Evolutionary conservation across 2,329 filamentous ascomycete species (phyloP).

Genomic region (Rugonectria rugulosa): DNA sequence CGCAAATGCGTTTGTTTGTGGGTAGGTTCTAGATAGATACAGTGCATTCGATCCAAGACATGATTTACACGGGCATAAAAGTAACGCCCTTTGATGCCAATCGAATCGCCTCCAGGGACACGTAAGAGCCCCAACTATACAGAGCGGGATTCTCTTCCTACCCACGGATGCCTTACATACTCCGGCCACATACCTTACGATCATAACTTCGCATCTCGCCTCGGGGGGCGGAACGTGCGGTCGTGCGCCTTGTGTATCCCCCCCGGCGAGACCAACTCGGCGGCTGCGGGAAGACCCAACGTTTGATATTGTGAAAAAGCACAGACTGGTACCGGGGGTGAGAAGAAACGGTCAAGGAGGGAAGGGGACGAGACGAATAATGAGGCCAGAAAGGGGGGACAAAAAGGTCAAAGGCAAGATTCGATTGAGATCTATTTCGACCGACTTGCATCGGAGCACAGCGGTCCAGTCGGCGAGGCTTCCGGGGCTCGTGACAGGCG

Average conservation of each 20-base stretch:
- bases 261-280: background rate
- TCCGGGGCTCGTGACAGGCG: constrained; percentile 23
- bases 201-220: background rate
- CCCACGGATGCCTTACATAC: no score
- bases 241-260: constrained; percentile 2
- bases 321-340: constrained; percentile 9
- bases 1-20: no score
- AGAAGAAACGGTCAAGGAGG: background rate
- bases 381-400: background rate
- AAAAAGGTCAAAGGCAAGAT: background rate
- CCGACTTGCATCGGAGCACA: constrained; percentile 15
- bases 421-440: constrained; percentile 20
- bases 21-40: no score
- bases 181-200: background rate
- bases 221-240: background rate
- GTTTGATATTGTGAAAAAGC: background rate
- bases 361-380: background rate
- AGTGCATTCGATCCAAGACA: background rate
- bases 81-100: constrained; percentile 7
- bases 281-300: background rate
- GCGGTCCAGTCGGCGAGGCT: constrained; percentile 28
- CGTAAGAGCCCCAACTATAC: constrained; percentile 18
- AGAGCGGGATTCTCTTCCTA: no score
- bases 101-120: constrained; percentile 14
- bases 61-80: background rate